Evolutionary conservation across 1,284 basidiomycete genomes (phyloP), one percentile per base, ranked within the genome.

Genomic region (Fomitopsis pinicola): DNA sequence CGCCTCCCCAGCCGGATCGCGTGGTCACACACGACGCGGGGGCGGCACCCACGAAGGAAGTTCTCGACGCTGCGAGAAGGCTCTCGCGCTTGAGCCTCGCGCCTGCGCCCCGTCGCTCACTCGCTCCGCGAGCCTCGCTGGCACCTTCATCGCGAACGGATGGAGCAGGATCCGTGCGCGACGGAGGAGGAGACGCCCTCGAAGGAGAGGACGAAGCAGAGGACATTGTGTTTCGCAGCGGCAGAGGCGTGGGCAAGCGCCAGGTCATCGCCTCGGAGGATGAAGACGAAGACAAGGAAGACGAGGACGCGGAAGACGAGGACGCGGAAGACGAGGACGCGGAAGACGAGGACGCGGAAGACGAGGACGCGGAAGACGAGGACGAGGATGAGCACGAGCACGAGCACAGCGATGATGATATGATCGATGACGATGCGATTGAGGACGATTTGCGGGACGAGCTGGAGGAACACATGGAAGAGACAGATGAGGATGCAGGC

Each of bases 21-120:
- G 57, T 58, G 8, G 52, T 61, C 33, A 30, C 35, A 14, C 59
- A 61, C 48, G 55, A 52, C 2, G 38, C 19, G 7, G 59, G 59
- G 33, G n/a, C 55, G 14, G 38, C 38, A 6, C 59, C 48, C 3
- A 33, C 59, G 19, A 33, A 45, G 17, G 36, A 45, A 12, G 33
- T 56, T 42, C 4, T 60, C 5, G 38, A 42, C 1, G 50, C 52
- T 26, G 42, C 22, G 26, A 46, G 54, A n/a, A 22, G 58, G 14
- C 14, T 56, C 5, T 60, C 59, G 9, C 28, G 55, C 22, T 42
- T 42, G 55, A 45, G 55, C 55, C 17, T 42, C 15, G 55, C 26
- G 40, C 38, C 40, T 4, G 30, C 40, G 8, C 33, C 55, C 3
- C 55, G 42, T 26, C 40, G 38, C 26, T 56, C 55, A 19, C n/a